phyloP scores from a whole-genome alignment of 805 yeast genomes.

The Kodamaea leandrae region DNA sequence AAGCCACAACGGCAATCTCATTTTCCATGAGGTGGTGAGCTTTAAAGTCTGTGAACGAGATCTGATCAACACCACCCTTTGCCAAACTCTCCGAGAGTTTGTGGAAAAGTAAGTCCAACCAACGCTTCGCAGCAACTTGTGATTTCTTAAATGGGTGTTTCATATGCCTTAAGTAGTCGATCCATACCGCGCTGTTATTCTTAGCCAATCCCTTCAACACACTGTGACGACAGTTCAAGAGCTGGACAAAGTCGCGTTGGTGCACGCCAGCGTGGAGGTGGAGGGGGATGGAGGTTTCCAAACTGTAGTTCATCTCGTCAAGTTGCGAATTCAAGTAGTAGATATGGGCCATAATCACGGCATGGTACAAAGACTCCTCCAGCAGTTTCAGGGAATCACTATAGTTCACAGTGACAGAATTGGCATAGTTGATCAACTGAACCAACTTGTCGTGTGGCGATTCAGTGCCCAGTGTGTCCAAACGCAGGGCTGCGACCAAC shows the following conservation, averaged over 20 bases:
- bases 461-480: conserved; percentile 7
- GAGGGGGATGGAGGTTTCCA: conserved; percentile 9
- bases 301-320: conserved; percentile 19
- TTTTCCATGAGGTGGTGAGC: conserved; percentile 24
- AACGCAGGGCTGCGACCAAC: conserved; percentile 16
- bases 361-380: conserved; percentile 33
- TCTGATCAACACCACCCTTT: conserved; percentile 14
- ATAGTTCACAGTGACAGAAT: conserved; percentile 26
- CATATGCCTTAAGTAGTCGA: conserved; percentile 24
- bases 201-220: conserved; percentile 26
- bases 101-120: conserved; percentile 30
- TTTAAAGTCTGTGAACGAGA: conserved; percentile 18
- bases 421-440: conserved; percentile 27
- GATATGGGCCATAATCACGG: conserved; percentile 35
- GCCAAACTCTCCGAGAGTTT: conserved; percentile 19
- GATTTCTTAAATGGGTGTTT: conserved; percentile 21
- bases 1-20: conserved; percentile 23
- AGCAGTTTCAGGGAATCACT: conserved; percentile 20
- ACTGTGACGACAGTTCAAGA: conserved; percentile 32
- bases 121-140: conserved; percentile 33
- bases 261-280: conserved; percentile 6
- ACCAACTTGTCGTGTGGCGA: conserved; percentile 20
- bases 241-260: conserved; percentile 26
- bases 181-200: conserved; percentile 23
- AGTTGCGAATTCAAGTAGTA: conserved; percentile 26